phyloP scores from a whole-genome alignment of 192 early-diverging fungal genomes.

The Gigaspora rosea region DNA sequence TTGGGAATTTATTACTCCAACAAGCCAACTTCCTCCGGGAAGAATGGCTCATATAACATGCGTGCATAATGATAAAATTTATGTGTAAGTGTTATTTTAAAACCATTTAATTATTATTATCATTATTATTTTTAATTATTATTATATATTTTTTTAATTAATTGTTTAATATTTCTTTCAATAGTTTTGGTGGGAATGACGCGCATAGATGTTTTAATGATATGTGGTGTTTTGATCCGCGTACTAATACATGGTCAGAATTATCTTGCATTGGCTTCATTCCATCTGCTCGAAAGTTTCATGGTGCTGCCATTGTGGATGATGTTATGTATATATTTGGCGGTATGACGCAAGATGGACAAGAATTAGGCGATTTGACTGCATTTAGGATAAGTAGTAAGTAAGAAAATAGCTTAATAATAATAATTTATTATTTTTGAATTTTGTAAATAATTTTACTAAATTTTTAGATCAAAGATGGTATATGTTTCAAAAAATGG shows the following conservation, averaged over 20 bases:
- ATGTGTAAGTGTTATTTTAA: slow-evolving; percentile 22
- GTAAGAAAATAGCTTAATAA: not conserved
- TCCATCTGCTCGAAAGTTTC: slow-evolving; percentile 47
- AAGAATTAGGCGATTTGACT: slow-evolving; percentile 50
- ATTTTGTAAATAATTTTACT: not conserved
- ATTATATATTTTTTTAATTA: not conserved
- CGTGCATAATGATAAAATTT: slow-evolving; percentile 30
- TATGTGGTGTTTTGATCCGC: slow-evolving; percentile 55
- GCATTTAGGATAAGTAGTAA: slow-evolving; percentile 56
- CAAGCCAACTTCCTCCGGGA: slow-evolving; percentile 19
- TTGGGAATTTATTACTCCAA: slow-evolving; percentile 31
- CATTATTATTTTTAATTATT: not conserved
- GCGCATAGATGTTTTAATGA: slow-evolving; percentile 54
- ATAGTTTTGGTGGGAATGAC: slow-evolving; percentile 58
- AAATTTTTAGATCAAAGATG: slow-evolving; percentile 46
- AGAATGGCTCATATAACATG: slow-evolving; percentile 28
- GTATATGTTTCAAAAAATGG: slow-evolving; percentile 53
- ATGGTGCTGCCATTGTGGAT: slow-evolving; percentile 40
- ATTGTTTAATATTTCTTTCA: not conserved
- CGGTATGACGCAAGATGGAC: slow-evolving; percentile 46
- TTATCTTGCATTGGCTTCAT: slow-evolving; percentile 47
- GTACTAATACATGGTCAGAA: slow-evolving; percentile 43
- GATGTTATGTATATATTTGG: slow-evolving; percentile 62
- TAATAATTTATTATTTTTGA: not conserved
- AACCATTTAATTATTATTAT: not conserved